A percentile compares a stretch with the other conserved stretches of the same genome.
Conservation (phyloP, 2,329 filamentous ascomycete species). For the Paraphaeosphaeria minitans region DNA sequence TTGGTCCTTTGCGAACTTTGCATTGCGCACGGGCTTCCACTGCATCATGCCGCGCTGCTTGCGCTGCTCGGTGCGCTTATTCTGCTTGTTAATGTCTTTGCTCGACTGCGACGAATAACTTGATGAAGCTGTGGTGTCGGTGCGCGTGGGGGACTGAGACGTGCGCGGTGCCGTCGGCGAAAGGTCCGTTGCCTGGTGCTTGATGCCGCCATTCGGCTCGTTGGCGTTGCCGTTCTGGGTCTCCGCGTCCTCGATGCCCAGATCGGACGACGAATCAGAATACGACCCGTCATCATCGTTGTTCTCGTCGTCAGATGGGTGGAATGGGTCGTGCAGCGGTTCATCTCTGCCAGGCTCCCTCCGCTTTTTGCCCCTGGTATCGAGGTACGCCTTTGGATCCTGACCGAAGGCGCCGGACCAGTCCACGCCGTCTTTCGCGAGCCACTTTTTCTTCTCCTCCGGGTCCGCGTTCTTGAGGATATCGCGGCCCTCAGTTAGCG, state of each 20-base stretch:
- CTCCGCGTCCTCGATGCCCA: slow-evolving; percentile 65
- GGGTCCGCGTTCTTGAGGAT: slow-evolving; percentile 74
- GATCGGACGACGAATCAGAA: slow-evolving; percentile 53
- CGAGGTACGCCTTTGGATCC: slow-evolving; percentile 68
- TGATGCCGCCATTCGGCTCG: slow-evolving; percentile 13
- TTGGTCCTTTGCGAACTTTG: slow-evolving; percentile 86
- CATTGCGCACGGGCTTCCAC: slow-evolving; percentile 87
- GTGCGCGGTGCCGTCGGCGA: slow-evolving; percentile 30
- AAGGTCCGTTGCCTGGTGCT: slow-evolving; percentile 37
- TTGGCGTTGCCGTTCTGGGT: slow-evolving; percentile 17
- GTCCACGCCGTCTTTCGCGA: slow-evolving; percentile 78
- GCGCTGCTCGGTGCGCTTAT: slow-evolving; percentile 73
- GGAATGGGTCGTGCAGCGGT: slow-evolving; percentile 58
- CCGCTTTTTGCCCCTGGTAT: slow-evolving; percentile 58
- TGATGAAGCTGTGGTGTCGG: slow-evolving; percentile 18
- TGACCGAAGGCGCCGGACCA: slow-evolving; percentile 87
- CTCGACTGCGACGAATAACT: slow-evolving; percentile 27
- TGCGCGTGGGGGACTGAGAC: slow-evolving; percentile 36
- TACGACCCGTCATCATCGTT: slow-evolving; percentile 47
- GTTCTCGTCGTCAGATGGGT: slow-evolving; percentile 52
- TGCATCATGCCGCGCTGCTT: slow-evolving; percentile 93
- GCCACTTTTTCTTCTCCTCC: slow-evolving; percentile 77
- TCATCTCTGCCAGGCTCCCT: slow-evolving; percentile 61
- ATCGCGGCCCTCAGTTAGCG: slow-evolving; percentile 78
- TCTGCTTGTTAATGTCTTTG: slow-evolving; percentile 69